phyloP scores from a whole-genome alignment of 352 stramenopile species.

The Pythium sp. region DNA sequence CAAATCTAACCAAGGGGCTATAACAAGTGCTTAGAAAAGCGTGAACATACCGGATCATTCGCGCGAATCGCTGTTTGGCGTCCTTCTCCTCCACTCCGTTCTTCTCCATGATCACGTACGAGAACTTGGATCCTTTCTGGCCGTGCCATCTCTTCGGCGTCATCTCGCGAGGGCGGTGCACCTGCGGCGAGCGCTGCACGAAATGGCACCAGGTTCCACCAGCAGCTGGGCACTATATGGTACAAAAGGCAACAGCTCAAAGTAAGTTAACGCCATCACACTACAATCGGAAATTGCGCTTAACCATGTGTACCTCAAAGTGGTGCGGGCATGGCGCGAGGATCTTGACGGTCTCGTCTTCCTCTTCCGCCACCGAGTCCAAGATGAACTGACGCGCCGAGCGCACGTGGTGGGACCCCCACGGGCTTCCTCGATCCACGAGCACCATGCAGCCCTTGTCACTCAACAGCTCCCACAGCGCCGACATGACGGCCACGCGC shows the following conservation, averaged over 20 bases:
- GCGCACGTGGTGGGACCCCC: constrained; percentile 79
- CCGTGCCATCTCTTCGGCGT: constrained; percentile 82
- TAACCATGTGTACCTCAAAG: constrained; percentile 39
- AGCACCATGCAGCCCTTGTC: constrained; percentile 72
- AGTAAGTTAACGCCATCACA: not conserved
- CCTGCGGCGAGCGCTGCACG: constrained; percentile 72
- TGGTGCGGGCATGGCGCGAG: constrained; percentile 77
- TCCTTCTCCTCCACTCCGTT: constrained; percentile 27
- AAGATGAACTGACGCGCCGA: constrained; percentile 85
- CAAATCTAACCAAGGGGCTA: not conserved
- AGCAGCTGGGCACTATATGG: constrained; percentile 51
- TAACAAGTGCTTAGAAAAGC: not conserved
- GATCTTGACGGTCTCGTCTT: constrained; percentile 34
- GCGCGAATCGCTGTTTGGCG: constrained; percentile 33
- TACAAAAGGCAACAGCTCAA: not conserved
- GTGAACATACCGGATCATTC: constrained; percentile 50
- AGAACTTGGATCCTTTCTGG: constrained; percentile 86
- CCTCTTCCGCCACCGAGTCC: constrained; percentile 54
- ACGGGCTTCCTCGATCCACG: constrained; percentile 77
- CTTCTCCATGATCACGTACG: constrained; percentile 83
- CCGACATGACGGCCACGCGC: constrained; percentile 70
- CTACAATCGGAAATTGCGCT: not conserved
- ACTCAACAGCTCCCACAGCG: constrained; percentile 76
- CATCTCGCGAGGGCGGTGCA: constrained; percentile 67
- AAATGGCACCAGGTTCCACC: constrained; percentile 87